These are phyloP conservation scores for Boeremia lycopersici DNA, from an alignment of 2,329 filamentous ascomycete species.

Conservation along the genomic window DNA sequence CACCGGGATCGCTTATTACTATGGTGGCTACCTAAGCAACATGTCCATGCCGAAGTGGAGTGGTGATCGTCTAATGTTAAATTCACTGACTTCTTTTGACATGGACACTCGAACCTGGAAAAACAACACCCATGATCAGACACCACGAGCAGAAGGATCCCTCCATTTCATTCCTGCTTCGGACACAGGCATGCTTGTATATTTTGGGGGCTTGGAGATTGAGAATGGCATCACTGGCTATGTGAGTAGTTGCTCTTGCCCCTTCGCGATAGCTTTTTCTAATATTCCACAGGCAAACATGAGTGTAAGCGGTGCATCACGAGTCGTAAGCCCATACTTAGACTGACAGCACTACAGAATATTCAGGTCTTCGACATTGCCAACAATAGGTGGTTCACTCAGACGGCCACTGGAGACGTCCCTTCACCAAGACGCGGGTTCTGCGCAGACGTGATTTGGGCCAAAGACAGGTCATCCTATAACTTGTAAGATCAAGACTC, in stretches of 20 bases:
- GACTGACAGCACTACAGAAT: slow-evolving; percentile 7
- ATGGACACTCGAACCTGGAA: slow-evolving; percentile 58
- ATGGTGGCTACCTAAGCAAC: slow-evolving; percentile 65
- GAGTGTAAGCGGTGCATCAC: slow-evolving; percentile 14
- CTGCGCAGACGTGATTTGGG: slow-evolving; percentile 64
- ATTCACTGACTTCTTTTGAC: slow-evolving; percentile 29
- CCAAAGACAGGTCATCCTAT: slow-evolving; percentile 63
- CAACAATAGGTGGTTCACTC: slow-evolving; percentile 63
- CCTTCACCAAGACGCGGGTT: slow-evolving; percentile 61
- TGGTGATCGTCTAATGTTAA: slow-evolving; percentile 14
- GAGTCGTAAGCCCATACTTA: not conserved
- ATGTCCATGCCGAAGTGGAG: slow-evolving; percentile 46
- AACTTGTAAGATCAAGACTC: slow-evolving; percentile 60
- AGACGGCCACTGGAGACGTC: slow-evolving; percentile 60
- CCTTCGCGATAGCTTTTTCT: not conserved
- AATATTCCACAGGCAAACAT: slow-evolving; percentile 23
- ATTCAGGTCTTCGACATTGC: slow-evolving; percentile 64
- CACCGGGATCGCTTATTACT: slow-evolving; percentile 57
- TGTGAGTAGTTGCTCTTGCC: slow-evolving; percentile 1
- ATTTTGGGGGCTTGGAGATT: slow-evolving; percentile 61
- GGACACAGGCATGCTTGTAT: slow-evolving; percentile 63
- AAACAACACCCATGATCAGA: slow-evolving; percentile 58
- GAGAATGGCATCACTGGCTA: slow-evolving; percentile 1
- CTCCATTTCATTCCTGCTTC: slow-evolving; percentile 64
- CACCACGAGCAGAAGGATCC: slow-evolving; percentile 61